phyloP scores from a whole-genome alignment of 768 basidiomycete species.

The Chalciporus piperatus region DNA sequence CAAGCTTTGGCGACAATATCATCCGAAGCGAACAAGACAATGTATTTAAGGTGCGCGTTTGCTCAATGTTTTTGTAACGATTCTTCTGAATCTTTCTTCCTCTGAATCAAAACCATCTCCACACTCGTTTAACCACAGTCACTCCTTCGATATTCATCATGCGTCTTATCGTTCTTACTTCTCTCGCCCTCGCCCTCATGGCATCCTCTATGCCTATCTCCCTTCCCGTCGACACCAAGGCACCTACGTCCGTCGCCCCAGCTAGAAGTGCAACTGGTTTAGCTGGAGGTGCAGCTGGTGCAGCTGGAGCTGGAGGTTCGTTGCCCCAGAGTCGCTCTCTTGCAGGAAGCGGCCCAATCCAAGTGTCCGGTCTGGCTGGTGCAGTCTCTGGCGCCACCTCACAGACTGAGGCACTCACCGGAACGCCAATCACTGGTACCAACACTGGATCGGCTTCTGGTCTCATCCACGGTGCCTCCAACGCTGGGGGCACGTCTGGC shows the following conservation, averaged over 20 bases:
- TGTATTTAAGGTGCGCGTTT: background rate
- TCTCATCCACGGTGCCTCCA: background rate
- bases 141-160: slow-evolving; percentile 1
- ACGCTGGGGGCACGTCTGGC: background rate
- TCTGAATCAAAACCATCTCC: background rate
- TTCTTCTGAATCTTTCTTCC: background rate
- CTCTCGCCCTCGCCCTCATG: slow-evolving; percentile 7
- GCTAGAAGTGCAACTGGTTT: too few species aligned
- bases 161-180: slow-evolving; percentile 9
- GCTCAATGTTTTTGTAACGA: background rate
- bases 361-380: background rate
- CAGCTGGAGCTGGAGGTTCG: too few species aligned
- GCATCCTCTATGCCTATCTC: slow-evolving; percentile 7
- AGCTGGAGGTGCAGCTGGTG: too few species aligned
- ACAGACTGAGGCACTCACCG: background rate
- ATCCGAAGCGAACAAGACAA: background rate
- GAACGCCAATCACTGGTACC: background rate
- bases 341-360: background rate
- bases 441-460: background rate
- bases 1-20: background rate
- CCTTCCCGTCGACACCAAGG: background rate
- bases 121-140: slow-evolving; percentile 9
- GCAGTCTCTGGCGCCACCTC: background rate
- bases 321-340: too few species aligned
- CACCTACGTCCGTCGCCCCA: background rate